These are phyloP conservation scores for Tylopilus sp. DNA, from an alignment of 768 basidiomycete species.

Conservation along the genomic window DNA sequence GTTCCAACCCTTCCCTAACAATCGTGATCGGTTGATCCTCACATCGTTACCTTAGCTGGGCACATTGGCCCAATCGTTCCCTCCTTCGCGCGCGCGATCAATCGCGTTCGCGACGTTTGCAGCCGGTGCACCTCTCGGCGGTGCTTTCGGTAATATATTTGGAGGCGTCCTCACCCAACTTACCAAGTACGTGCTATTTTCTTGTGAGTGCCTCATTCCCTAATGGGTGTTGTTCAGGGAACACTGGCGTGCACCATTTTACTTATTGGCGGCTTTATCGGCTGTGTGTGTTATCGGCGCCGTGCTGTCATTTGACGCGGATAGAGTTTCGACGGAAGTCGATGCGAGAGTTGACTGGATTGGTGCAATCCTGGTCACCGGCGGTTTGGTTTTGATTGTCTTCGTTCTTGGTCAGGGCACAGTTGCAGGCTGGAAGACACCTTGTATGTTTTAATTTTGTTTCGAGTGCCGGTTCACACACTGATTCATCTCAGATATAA, in stretches of 20 bases:
- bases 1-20: conserved; percentile 15
- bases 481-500: conserved; percentile 50
- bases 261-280: conserved; percentile 55
- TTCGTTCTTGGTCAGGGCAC: conserved; percentile 72
- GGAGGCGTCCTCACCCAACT: conserved; percentile 72
- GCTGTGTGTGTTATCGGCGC: conserved; percentile 50
- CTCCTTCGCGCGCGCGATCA: conserved; percentile 61
- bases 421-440: conserved; percentile 61
- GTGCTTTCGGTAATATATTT: conserved; percentile 61
- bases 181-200: conserved; percentile 28
- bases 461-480: conserved; percentile 20
- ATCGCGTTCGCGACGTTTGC: conserved; percentile 81
- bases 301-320: conserved; percentile 57
- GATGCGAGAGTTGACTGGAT: conserved; percentile 70
- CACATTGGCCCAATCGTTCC: conserved; percentile 78
- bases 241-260: conserved; percentile 71
- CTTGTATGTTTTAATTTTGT: conserved; percentile 36
- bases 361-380: conserved; percentile 63
- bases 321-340: conserved; percentile 37
- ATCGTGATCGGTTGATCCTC: background rate
- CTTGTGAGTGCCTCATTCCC: background rate
- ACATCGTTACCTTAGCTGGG: conserved; percentile 49
- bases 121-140: conserved; percentile 83
- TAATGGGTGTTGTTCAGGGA: conserved; percentile 10
- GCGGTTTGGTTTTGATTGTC: conserved; percentile 64